phyloP scores from a whole-genome alignment of 176 grass and related monocot species.

The Paspalum vaginatum region DNA sequence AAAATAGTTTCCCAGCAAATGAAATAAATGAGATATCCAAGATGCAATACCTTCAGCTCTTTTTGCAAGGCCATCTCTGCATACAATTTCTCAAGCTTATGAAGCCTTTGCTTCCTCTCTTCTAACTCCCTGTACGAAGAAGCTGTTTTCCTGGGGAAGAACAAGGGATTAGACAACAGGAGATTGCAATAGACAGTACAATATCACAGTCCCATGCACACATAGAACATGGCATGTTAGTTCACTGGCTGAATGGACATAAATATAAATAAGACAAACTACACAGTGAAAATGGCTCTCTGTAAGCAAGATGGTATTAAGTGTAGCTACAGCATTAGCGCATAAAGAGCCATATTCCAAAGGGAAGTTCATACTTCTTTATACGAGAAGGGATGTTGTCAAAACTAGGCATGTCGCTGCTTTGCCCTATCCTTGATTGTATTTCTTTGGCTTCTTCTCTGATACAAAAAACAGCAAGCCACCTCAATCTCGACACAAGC shows the following conservation, averaged over 20 bases:
- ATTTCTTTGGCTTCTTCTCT: constrained; percentile 95
- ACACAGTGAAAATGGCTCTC: constrained; percentile 9
- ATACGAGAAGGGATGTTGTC: constrained; percentile 66
- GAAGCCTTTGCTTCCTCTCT: constrained; percentile 70
- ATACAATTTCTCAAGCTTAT: constrained; percentile 86
- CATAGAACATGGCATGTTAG: neutral
- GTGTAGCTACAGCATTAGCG: neutral
- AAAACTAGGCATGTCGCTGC: constrained; percentile 41
- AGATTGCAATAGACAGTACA: constrained; percentile 12
- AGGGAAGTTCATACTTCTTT: constrained; percentile 58
- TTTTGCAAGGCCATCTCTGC: constrained; percentile 87
- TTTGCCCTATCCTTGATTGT: constrained; percentile 57
- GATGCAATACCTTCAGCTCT: constrained; percentile 72
- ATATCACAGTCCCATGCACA: neutral
- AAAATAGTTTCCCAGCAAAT: neutral
- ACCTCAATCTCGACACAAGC: constrained; percentile 11
- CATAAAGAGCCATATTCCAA: neutral
- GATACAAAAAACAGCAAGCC: constrained; percentile 35
- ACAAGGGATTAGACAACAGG: constrained; percentile 2
- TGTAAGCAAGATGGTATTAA: constrained; percentile 1
- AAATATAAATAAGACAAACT: neutral
- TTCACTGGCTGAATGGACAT: neutral
- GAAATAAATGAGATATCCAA: neutral
- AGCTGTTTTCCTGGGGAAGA: constrained; percentile 56
- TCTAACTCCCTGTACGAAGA: constrained; percentile 80